Conservation (phyloP, 2,329 filamentous ascomycete species). For the Alternaria postmessia region DNA sequence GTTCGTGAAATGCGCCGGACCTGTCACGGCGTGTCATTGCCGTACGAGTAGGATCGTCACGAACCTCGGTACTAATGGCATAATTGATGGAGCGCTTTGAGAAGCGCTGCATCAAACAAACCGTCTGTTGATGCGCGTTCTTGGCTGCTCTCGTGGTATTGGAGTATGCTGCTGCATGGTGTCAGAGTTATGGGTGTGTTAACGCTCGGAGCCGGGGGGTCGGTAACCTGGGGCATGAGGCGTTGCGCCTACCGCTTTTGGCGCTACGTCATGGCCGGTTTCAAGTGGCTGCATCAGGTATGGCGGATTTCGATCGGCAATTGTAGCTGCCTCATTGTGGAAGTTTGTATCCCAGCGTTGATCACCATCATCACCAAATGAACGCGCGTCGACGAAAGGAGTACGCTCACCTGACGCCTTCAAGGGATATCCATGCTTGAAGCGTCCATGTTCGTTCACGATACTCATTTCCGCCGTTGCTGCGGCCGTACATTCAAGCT, state of each 20-base stretch:
- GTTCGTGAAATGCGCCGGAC: constrained; percentile 13
- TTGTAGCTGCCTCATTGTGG: neutral
- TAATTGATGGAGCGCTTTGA: neutral
- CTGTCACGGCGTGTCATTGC: constrained; percentile 16
- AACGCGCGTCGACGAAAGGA: constrained; percentile 8
- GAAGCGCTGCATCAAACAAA: neutral
- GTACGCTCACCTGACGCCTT: neutral
- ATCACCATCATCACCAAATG: neutral
- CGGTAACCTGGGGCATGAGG: constrained; percentile 10
- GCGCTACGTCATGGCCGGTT: constrained; percentile 14
- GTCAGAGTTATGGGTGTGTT: neutral
- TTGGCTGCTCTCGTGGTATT: neutral
- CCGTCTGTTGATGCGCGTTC: neutral
- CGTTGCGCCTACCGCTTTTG: constrained; percentile 9
- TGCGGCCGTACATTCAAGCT: neutral
- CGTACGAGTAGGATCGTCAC: constrained; percentile 9
- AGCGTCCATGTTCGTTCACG: neutral
- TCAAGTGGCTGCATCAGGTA: constrained; percentile 5
- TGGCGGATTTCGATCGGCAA: neutral
- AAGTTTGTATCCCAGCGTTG: neutral
- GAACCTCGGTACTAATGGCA: neutral
- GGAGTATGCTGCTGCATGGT: neutral
- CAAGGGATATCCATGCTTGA: neutral
- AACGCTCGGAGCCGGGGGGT: neutral
- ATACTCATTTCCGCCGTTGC: neutral